Conservation (phyloP, 1,284 basidiomycete species). For the Ceratobasidium sp. region DNA sequence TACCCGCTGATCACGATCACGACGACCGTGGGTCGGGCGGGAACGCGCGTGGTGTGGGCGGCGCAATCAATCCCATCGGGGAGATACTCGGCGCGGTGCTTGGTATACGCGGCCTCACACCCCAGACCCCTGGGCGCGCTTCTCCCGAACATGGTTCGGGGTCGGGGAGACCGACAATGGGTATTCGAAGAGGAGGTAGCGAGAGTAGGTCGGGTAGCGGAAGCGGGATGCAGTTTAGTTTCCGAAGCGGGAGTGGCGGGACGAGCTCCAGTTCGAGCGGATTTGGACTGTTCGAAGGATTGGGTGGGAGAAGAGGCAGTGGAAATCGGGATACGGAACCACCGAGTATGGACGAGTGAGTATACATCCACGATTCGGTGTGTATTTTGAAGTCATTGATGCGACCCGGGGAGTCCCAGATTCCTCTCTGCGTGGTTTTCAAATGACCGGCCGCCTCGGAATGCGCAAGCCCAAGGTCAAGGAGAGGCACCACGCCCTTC, state of each 20-base stretch:
- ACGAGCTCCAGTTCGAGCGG: background rate
- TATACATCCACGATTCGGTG: background rate
- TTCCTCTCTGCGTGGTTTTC: conserved; percentile 15
- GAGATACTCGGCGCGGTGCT: conserved; percentile 22
- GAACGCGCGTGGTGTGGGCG: background rate
- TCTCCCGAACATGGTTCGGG: background rate
- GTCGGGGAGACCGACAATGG: conserved; percentile 12
- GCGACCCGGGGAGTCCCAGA: background rate
- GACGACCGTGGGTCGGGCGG: background rate
- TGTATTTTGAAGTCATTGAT: background rate
- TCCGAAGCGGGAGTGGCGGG: conserved; percentile 15
- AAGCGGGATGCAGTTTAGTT: conserved; percentile 13
- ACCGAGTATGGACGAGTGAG: conserved; percentile 26
- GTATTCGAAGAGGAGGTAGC: conserved; percentile 1
- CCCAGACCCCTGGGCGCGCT: background rate
- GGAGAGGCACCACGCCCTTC: background rate
- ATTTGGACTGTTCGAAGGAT: conserved; percentile 22
- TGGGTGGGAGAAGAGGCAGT: background rate
- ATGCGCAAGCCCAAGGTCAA: conserved; percentile 13
- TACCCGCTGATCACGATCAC: background rate
- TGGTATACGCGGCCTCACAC: conserved; percentile 14
- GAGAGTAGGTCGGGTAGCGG: background rate
- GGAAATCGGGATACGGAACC: conserved; percentile 6
- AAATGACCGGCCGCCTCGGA: background rate
- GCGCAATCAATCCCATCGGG: conserved; percentile 26